These are phyloP conservation scores for Pestalotiopsis sp. DNA, from an alignment of 2,329 filamentous ascomycete genomes.

Conservation along the genomic window DNA sequence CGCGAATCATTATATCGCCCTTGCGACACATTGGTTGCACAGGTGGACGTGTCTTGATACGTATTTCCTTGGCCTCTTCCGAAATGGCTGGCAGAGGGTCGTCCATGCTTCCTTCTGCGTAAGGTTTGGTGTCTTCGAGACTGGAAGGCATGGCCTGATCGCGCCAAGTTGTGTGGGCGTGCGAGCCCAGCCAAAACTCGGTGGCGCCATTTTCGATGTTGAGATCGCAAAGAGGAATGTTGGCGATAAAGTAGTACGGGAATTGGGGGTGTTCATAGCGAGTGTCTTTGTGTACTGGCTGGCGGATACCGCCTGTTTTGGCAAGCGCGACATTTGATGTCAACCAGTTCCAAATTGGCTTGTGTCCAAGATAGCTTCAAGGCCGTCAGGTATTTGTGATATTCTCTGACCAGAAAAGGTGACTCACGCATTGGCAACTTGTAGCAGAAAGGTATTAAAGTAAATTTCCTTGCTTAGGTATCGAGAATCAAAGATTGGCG, in stretches of 20 bases:
- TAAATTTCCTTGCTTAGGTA: constrained; percentile 40
- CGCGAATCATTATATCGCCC: constrained; percentile 33
- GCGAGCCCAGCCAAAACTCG: constrained; percentile 44
- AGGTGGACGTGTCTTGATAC: constrained; percentile 27
- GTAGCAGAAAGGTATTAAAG: constrained; percentile 43
- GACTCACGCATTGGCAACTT: constrained; percentile 39
- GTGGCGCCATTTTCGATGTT: constrained; percentile 36
- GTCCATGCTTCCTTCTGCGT: background rate
- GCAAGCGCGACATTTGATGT: constrained; percentile 42
- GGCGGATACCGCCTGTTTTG: constrained; percentile 36
- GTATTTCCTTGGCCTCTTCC: constrained; percentile 21
- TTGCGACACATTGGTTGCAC: constrained; percentile 25
- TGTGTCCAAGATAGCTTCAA: constrained; percentile 41
- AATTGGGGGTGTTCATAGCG: constrained; percentile 36
- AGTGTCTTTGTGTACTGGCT: constrained; percentile 41
- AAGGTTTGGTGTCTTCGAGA: constrained; percentile 2
- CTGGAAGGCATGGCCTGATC: constrained; percentile 33
- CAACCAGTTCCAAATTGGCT: constrained; percentile 41
- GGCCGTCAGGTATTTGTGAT: background rate
- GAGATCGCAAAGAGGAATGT: constrained; percentile 39
- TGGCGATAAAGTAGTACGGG: constrained; percentile 42
- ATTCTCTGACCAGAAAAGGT: background rate
- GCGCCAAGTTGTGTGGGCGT: constrained; percentile 30
- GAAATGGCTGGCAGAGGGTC: constrained; percentile 19
- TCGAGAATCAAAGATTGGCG: constrained; percentile 34